Conservation (phyloP, 495 filamentous ascomycete species). For the Hypoxylon lienhwacheense region DNA sequence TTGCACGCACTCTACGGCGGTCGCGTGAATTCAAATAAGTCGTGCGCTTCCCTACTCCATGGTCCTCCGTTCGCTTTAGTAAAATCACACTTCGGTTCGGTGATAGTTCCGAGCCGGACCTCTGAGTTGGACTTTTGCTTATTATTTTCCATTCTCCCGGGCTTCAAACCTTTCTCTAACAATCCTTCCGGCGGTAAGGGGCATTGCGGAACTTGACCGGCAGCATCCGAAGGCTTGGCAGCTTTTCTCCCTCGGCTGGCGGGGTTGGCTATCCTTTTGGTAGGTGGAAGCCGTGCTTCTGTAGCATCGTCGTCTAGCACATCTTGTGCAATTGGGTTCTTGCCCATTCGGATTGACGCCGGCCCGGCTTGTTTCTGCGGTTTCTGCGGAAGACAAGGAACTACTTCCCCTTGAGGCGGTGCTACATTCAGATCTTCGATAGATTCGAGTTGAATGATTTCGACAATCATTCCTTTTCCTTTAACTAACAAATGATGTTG, state of each 20-base stretch:
- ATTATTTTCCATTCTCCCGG: slow-evolving; percentile 8
- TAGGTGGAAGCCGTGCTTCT: slow-evolving; percentile 8
- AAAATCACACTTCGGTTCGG: slow-evolving; percentile 42
- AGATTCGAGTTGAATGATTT: neutral
- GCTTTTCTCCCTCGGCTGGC: slow-evolving; percentile 55
- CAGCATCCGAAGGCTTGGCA: slow-evolving; percentile 50
- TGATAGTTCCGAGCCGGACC: slow-evolving; percentile 21
- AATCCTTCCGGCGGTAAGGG: slow-evolving; percentile 39
- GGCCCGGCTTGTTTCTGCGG: slow-evolving; percentile 7
- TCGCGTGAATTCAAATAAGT: slow-evolving; percentile 51
- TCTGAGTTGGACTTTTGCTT: slow-evolving; percentile 22
- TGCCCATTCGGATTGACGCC: slow-evolving; percentile 1
- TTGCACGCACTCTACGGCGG: slow-evolving; percentile 29
- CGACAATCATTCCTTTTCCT: neutral
- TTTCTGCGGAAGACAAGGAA: neutral
- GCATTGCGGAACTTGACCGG: slow-evolving; percentile 47
- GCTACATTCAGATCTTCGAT: neutral
- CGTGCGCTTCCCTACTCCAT: slow-evolving; percentile 57
- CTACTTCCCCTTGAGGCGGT: neutral
- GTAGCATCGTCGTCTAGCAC: neutral
- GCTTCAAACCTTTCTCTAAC: slow-evolving; percentile 1
- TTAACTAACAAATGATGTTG: neutral
- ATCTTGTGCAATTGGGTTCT: slow-evolving; percentile 2
- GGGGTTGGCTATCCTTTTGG: slow-evolving; percentile 42
- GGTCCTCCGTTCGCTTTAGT: slow-evolving; percentile 46